Conservation (phyloP, 1,139 yeast genomes). For the Eremothecium sinecaudum region DNA sequence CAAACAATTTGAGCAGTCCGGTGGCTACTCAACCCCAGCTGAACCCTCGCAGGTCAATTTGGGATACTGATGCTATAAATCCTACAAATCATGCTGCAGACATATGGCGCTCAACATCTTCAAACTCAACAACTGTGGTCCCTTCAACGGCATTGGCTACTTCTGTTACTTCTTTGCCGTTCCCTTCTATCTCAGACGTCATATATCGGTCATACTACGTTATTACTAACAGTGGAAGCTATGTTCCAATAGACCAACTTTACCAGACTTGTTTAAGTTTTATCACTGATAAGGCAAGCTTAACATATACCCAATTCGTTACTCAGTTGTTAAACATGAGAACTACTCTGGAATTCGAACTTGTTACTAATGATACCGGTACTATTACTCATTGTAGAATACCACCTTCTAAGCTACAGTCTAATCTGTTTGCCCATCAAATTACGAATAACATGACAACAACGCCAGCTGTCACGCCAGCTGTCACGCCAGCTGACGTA, state of each 20-base stretch:
- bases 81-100: slow-evolving; percentile 6
- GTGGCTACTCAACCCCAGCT: slow-evolving; percentile 1
- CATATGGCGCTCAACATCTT: slow-evolving; percentile 15
- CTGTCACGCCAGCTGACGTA: background rate
- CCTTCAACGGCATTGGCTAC: slow-evolving; percentile 3
- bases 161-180: background rate
- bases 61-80: slow-evolving; percentile 15
- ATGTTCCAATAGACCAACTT: slow-evolving; percentile 19
- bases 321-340: slow-evolving; percentile 19
- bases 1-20: slow-evolving; percentile 1
- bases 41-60: slow-evolving; percentile 20
- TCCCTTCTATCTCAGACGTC: slow-evolving; percentile 1
- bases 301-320: slow-evolving; percentile 17
- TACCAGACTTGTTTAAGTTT: slow-evolving; percentile 16
- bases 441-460: too few species aligned
- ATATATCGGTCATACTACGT: slow-evolving; percentile 1
- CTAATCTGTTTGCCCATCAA: background rate
- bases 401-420: background rate
- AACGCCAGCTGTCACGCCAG: too few species aligned
- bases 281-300: slow-evolving; percentile 11
- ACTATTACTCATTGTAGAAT: slow-evolving; percentile 17
- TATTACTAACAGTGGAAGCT: slow-evolving; percentile 8
- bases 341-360: slow-evolving; percentile 17
- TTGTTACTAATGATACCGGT: slow-evolving; percentile 19
- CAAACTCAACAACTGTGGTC: slow-evolving; percentile 8